Percentiles rank a stretch among this genome's conserved stretches.
phyloP scores from a whole-genome alignment of 768 basidiomycete species.

The Suillus fuscotomentosus region DNA sequence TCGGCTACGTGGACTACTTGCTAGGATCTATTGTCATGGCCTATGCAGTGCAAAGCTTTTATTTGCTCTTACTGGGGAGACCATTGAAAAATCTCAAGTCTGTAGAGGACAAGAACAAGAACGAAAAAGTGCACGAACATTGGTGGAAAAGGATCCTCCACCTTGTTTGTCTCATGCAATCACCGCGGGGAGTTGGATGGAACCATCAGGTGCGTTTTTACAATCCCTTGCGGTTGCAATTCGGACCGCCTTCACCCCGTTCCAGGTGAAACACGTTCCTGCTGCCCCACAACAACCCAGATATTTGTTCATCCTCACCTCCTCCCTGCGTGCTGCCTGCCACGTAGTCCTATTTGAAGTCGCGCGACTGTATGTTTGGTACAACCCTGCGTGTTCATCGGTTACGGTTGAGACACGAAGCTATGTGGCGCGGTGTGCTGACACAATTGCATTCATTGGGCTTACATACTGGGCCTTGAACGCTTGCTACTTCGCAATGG shows the following conservation, averaged over 20 bases:
- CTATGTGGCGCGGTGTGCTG: not conserved
- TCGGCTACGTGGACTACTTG: conserved; percentile 3
- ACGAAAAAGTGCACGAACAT: not conserved
- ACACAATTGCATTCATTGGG: not conserved
- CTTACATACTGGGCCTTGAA: conserved; percentile 2
- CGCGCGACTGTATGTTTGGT: not conserved
- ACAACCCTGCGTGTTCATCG: conserved; percentile 5
- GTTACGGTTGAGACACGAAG: not conserved
- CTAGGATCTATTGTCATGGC: not conserved
- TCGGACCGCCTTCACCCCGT: not conserved
- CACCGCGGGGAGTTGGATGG: conserved; percentile 10
- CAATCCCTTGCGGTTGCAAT: not conserved
- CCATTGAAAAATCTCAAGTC: conserved; percentile 1
- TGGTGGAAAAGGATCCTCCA: conserved; percentile 5
- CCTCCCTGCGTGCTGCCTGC: not conserved
- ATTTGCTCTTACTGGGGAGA: conserved; percentile 4
- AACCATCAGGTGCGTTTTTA: conserved; percentile 2
- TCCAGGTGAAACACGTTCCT: conserved; percentile 5
- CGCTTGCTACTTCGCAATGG: not conserved
- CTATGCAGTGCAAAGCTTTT: not conserved
- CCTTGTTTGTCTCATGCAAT: not conserved
- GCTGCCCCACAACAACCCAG: conserved; percentile 1
- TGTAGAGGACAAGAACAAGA: not conserved
- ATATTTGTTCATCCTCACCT: not conserved
- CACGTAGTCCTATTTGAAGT: not conserved